Percentiles rank a stretch among this genome's conserved stretches.
phyloP scores from a whole-genome alignment of 345 rosid genomes.

The Gossypium mustelinum region DNA sequence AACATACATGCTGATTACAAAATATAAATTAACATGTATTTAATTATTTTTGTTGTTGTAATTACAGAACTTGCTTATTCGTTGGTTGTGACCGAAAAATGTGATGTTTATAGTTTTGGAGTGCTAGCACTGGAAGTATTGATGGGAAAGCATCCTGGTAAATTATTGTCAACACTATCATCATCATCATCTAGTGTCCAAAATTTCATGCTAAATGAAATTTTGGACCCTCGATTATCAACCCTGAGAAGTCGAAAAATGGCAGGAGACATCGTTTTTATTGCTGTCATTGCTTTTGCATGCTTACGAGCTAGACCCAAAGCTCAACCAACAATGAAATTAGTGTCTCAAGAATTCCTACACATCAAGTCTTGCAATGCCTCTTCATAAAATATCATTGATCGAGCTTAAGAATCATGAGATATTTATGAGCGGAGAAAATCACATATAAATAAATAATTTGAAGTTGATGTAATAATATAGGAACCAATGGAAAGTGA shows the following conservation, averaged over 20 bases:
- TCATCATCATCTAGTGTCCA: background rate
- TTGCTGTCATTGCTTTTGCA: slow-evolving; percentile 6
- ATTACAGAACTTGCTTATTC: slow-evolving; percentile 15
- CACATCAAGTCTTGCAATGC: background rate
- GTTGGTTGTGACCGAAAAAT: slow-evolving; percentile 1
- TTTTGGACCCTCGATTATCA: slow-evolving; percentile 9
- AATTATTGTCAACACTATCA: slow-evolving; percentile 5
- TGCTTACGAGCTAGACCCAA: slow-evolving; percentile 17
- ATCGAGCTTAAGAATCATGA: background rate
- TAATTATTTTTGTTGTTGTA: background rate
- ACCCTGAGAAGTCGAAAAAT: background rate
- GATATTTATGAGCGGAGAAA: background rate
- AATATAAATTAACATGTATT: no score
- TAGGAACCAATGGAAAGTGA: no score
- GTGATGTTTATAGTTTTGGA: slow-evolving; percentile 23
- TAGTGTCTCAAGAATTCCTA: slow-evolving; percentile 14
- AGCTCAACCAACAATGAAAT: slow-evolving; percentile 17
- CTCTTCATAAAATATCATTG: background rate
- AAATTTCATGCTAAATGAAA: background rate
- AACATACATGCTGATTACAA: no score
- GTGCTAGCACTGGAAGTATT: slow-evolving; percentile 15
- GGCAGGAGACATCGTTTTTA: background rate
- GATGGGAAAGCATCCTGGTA: slow-evolving; percentile 20
- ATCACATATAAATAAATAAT: no score
- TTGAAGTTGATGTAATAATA: no score